Evolutionary conservation across 768 basidiomycete species (phyloP).

Genomic region (Lentinula sp.): DNA sequence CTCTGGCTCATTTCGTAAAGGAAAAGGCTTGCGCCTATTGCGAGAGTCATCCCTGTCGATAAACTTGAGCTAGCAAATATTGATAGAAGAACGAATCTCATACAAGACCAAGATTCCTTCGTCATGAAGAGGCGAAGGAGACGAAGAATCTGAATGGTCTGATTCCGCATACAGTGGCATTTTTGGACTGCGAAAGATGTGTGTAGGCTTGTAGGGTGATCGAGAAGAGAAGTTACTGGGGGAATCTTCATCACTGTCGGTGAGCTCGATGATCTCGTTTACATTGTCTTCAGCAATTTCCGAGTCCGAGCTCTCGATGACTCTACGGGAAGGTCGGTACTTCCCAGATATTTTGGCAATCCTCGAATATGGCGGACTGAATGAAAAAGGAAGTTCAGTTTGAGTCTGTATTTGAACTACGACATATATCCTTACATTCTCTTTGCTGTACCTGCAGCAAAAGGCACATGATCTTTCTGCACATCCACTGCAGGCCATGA

Average conservation of each 20-base stretch:
- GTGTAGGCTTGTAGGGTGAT: neutral
- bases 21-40: conserved; percentile 39
- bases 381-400: neutral
- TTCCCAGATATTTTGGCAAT: conserved; percentile 4
- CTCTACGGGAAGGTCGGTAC: conserved; percentile 16
- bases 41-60: conserved; percentile 39
- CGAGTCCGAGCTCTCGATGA: conserved; percentile 30
- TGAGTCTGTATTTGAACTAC: neutral
- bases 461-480: neutral
- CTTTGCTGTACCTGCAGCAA: neutral
- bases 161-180: conserved; percentile 2
- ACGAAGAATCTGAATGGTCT: conserved; percentile 4
- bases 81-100: conserved; percentile 11
- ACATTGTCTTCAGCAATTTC: conserved; percentile 19
- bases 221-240: neutral
- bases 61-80: neutral
- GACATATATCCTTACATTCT: neutral
- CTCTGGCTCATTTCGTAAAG: conserved; percentile 11
- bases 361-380: neutral
- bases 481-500: neutral
- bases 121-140: conserved; percentile 7
- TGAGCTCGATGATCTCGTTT: conserved; percentile 17
- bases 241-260: conserved; percentile 9
- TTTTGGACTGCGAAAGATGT: neutral
- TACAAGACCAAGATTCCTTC: conserved; percentile 28